Base-by-base conservation (phyloP, 1,139 yeast genomes). In the Yamadazyma sp. region DNA sequence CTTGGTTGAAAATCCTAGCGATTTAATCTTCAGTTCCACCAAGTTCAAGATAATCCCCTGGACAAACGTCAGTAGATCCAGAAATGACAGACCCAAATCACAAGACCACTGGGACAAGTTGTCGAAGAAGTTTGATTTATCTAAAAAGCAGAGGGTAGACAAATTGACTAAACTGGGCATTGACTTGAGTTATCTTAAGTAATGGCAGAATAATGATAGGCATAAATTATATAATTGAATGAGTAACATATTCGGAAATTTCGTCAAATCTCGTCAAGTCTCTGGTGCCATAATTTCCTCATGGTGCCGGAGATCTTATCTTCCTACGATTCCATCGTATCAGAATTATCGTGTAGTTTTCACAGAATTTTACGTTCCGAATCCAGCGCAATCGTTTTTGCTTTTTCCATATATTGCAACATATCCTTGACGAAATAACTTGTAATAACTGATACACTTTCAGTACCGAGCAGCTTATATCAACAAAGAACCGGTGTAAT, bases 21-120 rank as follows among this genome's bases (percentile, higher is more conserved):
- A 74, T 36, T 57, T 78, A 46, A 78, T 77, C 60, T 70, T 68
- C 41, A 83, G 84, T 33, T 69, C 83, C 69, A 54, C 62, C 56
- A 76, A 70, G 49, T 84, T 71, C 64, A 79, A 72, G 55, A 70
- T 73, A n/a, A 69, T 82, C 35, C 87, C 87, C 33, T 76, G 85
- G 82, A 63, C 65, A 39, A 75, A 72, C 52, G 72, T 82, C 35
- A 70, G 79, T 40, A 74, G 72, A 50, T 63, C 67, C 31, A 72
- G 73, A 47, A 72, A 78, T 49, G 87, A 84, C 52, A 67, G 67
- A 41, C 76, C 80, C 39, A 82, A 79, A 55, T 56, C 77, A 13
- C 57, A 62, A 45, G 79, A 78, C 39, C 78, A 83, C 54, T 78
- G 90, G 80, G 76, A 73, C 44, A 72, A 70, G 47, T 54, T 69